phyloP scores from a whole-genome alignment of 768 basidiomycete species.

The Cystobasidium onofrii region DNA sequence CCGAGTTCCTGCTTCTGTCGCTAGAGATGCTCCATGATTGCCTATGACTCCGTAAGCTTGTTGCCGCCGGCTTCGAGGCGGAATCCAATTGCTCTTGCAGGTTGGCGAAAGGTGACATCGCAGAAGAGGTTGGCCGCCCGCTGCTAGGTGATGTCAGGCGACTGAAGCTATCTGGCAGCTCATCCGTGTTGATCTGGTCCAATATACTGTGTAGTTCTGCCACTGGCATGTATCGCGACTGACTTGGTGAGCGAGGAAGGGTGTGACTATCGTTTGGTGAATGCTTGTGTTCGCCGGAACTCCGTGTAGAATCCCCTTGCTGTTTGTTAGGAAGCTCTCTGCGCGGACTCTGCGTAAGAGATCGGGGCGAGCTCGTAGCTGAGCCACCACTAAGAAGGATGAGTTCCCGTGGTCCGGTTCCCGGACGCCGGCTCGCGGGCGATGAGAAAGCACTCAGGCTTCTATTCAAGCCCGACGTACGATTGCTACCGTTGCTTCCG shows the following conservation, averaged over 20 bases:
- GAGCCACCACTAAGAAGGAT: constrained; percentile 1
- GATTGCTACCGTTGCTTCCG: background rate
- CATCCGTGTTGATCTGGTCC: background rate
- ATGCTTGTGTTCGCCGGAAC: background rate
- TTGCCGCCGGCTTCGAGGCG: background rate
- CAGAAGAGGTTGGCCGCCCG: background rate
- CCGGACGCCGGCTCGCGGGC: background rate
- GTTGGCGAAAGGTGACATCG: background rate
- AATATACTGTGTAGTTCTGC: background rate
- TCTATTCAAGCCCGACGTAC: background rate
- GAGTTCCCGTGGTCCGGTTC: background rate
- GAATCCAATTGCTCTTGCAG: background rate
- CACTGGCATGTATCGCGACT: background rate
- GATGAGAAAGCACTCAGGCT: constrained; percentile 3
- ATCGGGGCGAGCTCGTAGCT: background rate
- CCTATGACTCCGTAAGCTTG: background rate
- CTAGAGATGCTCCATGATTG: background rate
- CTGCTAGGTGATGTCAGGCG: background rate
- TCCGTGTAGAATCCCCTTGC: background rate
- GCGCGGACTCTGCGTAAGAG: background rate
- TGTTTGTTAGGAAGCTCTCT: background rate
- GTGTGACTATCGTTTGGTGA: background rate
- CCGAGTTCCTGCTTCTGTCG: background rate
- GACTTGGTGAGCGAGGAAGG: background rate
- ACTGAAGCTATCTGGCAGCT: background rate